These are phyloP conservation scores for Gigaspora rosea DNA, from an alignment of 192 early-diverging fungal species.

Conservation along the genomic window DNA sequence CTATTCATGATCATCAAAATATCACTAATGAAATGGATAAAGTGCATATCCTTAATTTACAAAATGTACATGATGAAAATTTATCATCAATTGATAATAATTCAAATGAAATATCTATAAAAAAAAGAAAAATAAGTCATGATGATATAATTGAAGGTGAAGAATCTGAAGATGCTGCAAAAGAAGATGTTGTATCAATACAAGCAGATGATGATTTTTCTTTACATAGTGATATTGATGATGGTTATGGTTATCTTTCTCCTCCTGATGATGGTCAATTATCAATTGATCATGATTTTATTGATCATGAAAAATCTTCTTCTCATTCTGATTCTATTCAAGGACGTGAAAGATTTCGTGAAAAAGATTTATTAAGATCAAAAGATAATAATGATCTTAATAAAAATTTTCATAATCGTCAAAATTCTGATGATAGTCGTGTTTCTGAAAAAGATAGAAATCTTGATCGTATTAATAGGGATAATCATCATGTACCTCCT, in stretches of 20 bases:
- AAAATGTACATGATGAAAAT: too few relatives aligned
- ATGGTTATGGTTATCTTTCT: background rate
- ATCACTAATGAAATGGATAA: too few relatives aligned
- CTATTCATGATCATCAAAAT: too few relatives aligned
- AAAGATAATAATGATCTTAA: slow-evolving; percentile 1
- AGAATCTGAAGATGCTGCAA: slow-evolving; percentile 16
- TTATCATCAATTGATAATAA: too few relatives aligned
- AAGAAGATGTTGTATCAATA: slow-evolving; percentile 30
- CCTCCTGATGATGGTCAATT: background rate
- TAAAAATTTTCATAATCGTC: background rate
- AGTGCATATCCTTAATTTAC: too few relatives aligned
- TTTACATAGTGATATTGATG: background rate
- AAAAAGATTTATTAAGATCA: background rate
- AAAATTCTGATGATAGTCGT: slow-evolving; percentile 17
- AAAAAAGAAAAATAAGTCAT: too few relatives aligned
- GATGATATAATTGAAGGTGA: background rate
- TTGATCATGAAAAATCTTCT: background rate
- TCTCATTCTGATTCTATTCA: background rate
- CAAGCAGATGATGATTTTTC: slow-evolving; percentile 19
- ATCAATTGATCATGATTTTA: background rate
- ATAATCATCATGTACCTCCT: background rate
- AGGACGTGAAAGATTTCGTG: slow-evolving; percentile 1
- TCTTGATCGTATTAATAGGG: slow-evolving; percentile 4
- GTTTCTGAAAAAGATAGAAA: slow-evolving; percentile 16
- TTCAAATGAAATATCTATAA: too few relatives aligned